Percentiles rank a stretch among this genome's conserved stretches.
phyloP scores from a whole-genome alignment of 352 stramenopile species.

The Lagenidium sp. region DNA sequence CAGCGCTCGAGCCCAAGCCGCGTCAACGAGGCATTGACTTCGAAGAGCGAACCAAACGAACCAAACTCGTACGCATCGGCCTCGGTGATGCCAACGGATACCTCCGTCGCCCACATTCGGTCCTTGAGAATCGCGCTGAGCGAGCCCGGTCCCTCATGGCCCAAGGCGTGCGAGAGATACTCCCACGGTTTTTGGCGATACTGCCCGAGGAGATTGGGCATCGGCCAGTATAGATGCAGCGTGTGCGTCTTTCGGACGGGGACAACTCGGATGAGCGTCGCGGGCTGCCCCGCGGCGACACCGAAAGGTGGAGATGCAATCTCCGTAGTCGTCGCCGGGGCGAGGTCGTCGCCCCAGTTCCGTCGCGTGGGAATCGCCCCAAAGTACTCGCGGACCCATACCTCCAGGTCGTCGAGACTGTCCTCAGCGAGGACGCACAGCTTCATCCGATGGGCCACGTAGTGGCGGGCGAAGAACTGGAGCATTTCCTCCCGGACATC shows the following conservation, averaged over 20 bases:
- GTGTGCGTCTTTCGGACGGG: conserved; percentile 23
- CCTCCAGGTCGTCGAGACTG: conserved; percentile 24
- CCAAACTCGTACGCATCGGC: conserved; percentile 31
- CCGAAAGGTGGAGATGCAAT: conserved; percentile 12
- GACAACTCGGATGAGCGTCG: conserved; percentile 23
- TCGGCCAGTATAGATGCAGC: conserved; percentile 27
- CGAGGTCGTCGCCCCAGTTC: no score
- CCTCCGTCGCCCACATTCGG: conserved; percentile 21
- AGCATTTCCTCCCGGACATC: conserved; percentile 23
- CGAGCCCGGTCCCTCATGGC: conserved; percentile 25
- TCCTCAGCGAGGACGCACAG: conserved; percentile 27
- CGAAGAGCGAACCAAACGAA: conserved; percentile 27
- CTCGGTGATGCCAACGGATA: conserved; percentile 25
- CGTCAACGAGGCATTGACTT: conserved; percentile 28
- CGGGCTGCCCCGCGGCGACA: conserved; percentile 9
- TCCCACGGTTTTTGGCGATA: conserved; percentile 27
- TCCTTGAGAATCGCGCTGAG: conserved; percentile 19
- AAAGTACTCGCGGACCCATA: conserved; percentile 26
- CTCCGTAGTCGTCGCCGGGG: neutral
- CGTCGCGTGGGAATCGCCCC: conserved; percentile 11
- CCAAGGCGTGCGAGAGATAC: conserved; percentile 29
- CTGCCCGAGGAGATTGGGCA: conserved; percentile 15
- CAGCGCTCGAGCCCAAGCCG: conserved; percentile 17
- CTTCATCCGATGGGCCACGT: conserved; percentile 35
- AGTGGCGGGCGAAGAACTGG: conserved; percentile 29